A percentile compares a stretch with the other conserved stretches of the same genome.
Evolutionary conservation across 345 rosid genomes (phyloP).

Genomic region (Citrus maxima): DNA sequence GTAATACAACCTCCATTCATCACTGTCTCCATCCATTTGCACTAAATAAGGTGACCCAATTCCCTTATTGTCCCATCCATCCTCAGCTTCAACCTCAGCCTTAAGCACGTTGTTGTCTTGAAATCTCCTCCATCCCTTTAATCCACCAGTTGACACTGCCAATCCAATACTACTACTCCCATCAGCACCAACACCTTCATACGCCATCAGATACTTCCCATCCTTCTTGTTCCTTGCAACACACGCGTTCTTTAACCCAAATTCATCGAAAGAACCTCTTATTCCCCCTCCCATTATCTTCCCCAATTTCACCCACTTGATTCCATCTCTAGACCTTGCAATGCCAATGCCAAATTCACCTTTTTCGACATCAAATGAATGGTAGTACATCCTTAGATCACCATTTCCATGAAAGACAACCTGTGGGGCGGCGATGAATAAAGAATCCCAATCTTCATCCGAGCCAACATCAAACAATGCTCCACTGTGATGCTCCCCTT

Average conservation of each 20-base stretch:
- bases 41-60: constrained; percentile 70
- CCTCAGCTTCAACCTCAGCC: constrained; percentile 29
- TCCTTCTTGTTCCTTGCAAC: constrained; percentile 57
- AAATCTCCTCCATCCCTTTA: constrained; percentile 55
- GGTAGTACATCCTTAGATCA: constrained; percentile 82
- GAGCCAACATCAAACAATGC: constrained; percentile 76
- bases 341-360: constrained; percentile 54
- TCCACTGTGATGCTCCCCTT: constrained; percentile 84
- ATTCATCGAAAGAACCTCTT: constrained; percentile 46
- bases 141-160: constrained; percentile 61
- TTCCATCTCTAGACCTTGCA: constrained; percentile 88
- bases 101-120: constrained; percentile 40
- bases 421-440: constrained; percentile 63
- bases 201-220: constrained; percentile 68
- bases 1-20: constrained; percentile 73
- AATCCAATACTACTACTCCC: constrained; percentile 56
- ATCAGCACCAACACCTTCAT: constrained; percentile 51
- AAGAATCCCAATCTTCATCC: constrained; percentile 76
- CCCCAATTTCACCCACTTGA: constrained; percentile 70
- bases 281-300: constrained; percentile 59
- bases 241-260: constrained; percentile 52
- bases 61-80: constrained; percentile 64
- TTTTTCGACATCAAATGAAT: constrained; percentile 56
- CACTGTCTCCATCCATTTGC: constrained; percentile 57
- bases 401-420: constrained; percentile 63